phyloP scores from a whole-genome alignment of 768 basidiomycete species.

The Tricholoma bakamatsutake region DNA sequence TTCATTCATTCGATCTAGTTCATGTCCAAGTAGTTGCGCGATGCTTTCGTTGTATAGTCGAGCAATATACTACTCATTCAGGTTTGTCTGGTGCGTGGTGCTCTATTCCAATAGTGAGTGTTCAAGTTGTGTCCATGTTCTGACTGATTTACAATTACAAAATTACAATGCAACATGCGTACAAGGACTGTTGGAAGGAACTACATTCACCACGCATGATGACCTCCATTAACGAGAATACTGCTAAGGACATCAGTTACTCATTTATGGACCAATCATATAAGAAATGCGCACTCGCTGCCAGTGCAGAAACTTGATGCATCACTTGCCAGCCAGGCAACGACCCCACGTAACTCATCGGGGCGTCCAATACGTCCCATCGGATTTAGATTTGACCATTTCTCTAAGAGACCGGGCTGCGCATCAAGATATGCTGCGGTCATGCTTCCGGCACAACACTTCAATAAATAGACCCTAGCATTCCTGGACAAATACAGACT shows the following conservation, averaged over 20 bases:
- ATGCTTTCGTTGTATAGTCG: conserved; percentile 1
- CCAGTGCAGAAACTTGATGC: conserved; percentile 77
- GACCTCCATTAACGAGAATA: conserved; percentile 58
- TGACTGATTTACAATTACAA: not conserved
- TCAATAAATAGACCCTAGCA: not conserved
- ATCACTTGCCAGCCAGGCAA: conserved; percentile 67
- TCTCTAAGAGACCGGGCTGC: conserved; percentile 54
- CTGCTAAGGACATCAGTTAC: conserved; percentile 23
- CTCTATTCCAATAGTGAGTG: no score
- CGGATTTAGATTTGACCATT: conserved; percentile 68
- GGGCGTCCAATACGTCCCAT: conserved; percentile 65
- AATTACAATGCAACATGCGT: not conserved
- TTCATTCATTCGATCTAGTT: not conserved
- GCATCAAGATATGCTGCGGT: conserved; percentile 66
- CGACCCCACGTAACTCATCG: conserved; percentile 69
- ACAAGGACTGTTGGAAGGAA: not conserved
- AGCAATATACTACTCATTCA: no score
- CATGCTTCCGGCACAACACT: conserved; percentile 42
- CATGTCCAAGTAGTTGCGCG: not conserved
- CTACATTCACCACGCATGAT: conserved; percentile 49
- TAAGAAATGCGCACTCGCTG: conserved; percentile 57
- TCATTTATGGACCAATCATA: not conserved
- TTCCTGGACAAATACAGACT: conserved; percentile 27
- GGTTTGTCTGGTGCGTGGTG: no score
- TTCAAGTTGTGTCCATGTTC: no score